Base-by-base conservation (phyloP, 306 rosid genomes). In the Argentina anserina region DNA sequence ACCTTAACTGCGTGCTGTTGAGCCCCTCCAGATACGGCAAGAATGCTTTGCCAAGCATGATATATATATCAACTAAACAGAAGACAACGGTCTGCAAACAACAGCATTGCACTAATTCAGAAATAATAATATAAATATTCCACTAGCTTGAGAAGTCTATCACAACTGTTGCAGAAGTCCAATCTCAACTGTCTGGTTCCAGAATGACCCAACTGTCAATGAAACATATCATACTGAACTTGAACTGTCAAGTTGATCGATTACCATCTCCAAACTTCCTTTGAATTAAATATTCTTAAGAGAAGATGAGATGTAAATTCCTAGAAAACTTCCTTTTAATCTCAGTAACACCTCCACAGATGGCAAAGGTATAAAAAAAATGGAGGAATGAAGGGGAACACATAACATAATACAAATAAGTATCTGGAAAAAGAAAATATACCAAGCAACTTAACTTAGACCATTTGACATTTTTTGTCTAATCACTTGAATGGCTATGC, bases 31-130 rank as follows among this genome's bases (percentile, higher is more conserved):
- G 84, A 87, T 87, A 87, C 21, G 99, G 99, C 84, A 90, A 81
- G 87, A 95, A 95, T 65, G 96, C 85, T 83, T 88, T 91, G 83
- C 99, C 99, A 43, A 95, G 99, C 97, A 95, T 90, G 70, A 95
- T 95, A 77, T 95, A 95, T 67, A 95, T 87, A 78, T 95, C 99
- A 83, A 95, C 99, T 7, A 91, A 86, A 84, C 97, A 95, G 90
- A 95, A 95, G 69, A 95, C 99, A 65, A 95, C 99, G 15, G 99
- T 95, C 99, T 95, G 99, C 74, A 77, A 65, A 84, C 76, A 75
- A 75, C 76, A 82, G 75, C 72, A 78, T 15, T 4, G 26, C 31
- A 75, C 31, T 25, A 34, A 14, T 42, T 59, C 25, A 42, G 61
- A 75, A 42, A 37, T 23, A 58, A 50, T 4, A 5, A 50, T 1